Base-by-base conservation (phyloP, 371 early-diverging fungal species). In the Mortierella sp. region DNA sequence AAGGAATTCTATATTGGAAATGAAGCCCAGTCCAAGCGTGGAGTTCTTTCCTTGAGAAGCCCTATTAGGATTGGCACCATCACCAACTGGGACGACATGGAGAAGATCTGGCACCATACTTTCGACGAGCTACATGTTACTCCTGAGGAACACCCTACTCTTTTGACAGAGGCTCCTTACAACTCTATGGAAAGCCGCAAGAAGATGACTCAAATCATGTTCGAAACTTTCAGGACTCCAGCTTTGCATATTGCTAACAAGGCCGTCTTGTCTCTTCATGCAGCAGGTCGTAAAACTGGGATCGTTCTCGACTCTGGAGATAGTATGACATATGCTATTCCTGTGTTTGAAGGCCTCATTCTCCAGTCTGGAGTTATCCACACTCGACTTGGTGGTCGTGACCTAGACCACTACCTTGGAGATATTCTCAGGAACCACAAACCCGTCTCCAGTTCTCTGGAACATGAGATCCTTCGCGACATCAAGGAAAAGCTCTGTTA, bases 81-180 rank as follows among this genome's bases (percentile, higher is more conserved):
- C 41, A 94, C 90, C 44, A 91, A 96, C 81, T 98, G 98, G 94
- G 94, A 92, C 65, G 97, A 96, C 71, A 96, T 97, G 97, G 97
- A 97, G 82, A 85, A 87, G 62, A 95, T 98, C 63, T 98, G 98
- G 98, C 90, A 92, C 71, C 90, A 96, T 73, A 88, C 95, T 41
- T 98, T 96, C 79, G 93, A 98, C 63, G 98, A 98, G 81, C 88
- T 98, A 41, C 93, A 94, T 78, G 93, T 91, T n/a, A 79, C 91
- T 19, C 88, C 94, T 7, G 98, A 97, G 82, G 98, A 98, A 91
- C 98, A 96, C 83, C 96, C 98, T 47, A 95, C 97, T 13, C 85
- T 96, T 51, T 84, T 97, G 74, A 98, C 98, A 17, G 97, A 96
- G 82, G 95, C 98, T 25, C 97, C 97, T 39, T 85, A 95, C 55